phyloP scores from a whole-genome alignment of 495 filamentous ascomycete genomes.

The Penicillium goetzii region DNA sequence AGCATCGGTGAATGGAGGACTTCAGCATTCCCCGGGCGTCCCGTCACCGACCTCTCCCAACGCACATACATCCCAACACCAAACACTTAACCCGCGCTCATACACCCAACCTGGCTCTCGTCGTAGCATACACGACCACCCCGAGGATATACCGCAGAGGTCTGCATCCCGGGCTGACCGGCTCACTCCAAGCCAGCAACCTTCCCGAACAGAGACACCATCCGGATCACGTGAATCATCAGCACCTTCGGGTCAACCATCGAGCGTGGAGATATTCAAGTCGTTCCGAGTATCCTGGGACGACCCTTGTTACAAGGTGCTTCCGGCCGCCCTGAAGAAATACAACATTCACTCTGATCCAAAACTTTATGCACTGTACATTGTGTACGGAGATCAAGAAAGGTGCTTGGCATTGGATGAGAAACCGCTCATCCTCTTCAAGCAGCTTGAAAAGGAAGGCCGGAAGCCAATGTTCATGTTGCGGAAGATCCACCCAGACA shows the following conservation, averaged over 20 bases:
- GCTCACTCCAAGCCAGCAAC: conserved; percentile 45
- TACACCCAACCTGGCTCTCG: conserved; percentile 45
- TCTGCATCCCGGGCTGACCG: conserved; percentile 39
- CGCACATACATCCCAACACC: conserved; percentile 50
- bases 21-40: conserved; percentile 69
- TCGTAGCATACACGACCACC: conserved; percentile 47
- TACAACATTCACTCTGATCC: conserved; percentile 98
- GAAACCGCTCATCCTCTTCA: conserved; percentile 93
- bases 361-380: conserved; percentile 96
- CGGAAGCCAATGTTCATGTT: conserved; percentile 99
- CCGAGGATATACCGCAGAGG: conserved; percentile 44
- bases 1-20: conserved; percentile 68
- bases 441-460: conserved; percentile 93
- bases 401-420: conserved; percentile 89
- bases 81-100: conserved; percentile 53
- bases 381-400: conserved; percentile 96
- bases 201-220: conserved; percentile 42
- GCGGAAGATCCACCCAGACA: conserved; percentile 57
- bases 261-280: conserved; percentile 92
- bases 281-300: conserved; percentile 97
- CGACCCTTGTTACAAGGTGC: conserved; percentile 94
- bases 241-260: conserved; percentile 42
- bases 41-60: conserved; percentile 84
- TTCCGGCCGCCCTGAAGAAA: conserved; percentile 92
- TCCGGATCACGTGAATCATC: conserved; percentile 52